Evolutionary conservation across 2,329 filamentous ascomycete species (phyloP).

Genomic region (Botrytis medusae): DNA sequence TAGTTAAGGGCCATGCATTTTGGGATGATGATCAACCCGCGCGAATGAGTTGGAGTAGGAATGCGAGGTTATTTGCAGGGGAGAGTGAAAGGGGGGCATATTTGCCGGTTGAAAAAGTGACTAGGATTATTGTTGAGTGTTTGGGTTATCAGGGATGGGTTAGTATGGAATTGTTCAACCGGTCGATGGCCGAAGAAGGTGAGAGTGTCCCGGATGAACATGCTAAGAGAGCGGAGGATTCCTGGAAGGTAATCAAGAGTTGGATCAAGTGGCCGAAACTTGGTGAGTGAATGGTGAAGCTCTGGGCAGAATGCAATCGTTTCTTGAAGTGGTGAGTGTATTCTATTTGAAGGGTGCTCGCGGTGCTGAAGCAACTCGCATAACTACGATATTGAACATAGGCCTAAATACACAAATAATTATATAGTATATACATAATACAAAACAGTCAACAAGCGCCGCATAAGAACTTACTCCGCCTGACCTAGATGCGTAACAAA

Average conservation of each 20-base stretch:
- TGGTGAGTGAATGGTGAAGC: background rate
- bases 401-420: background rate
- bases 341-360: background rate
- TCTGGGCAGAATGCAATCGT: background rate
- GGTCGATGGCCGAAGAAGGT: slow-evolving; percentile 49
- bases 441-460: background rate
- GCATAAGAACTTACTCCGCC: background rate
- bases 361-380: background rate
- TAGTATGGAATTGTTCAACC: slow-evolving; percentile 59
- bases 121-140: slow-evolving; percentile 49
- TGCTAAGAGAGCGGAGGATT: slow-evolving; percentile 49
- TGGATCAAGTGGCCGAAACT: slow-evolving; percentile 25
- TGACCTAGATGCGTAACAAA: background rate
- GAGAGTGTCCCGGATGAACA: slow-evolving; percentile 49
- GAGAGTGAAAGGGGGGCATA: slow-evolving; percentile 54
- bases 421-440: background rate
- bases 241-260: slow-evolving; percentile 44
- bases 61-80: slow-evolving; percentile 69
- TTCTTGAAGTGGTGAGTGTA: background rate
- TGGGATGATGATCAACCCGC: slow-evolving; percentile 57
- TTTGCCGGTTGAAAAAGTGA: slow-evolving; percentile 54
- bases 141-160: slow-evolving; percentile 59
- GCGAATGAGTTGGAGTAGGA: slow-evolving; percentile 76
- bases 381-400: background rate
- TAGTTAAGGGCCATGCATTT: slow-evolving; percentile 56